These are phyloP conservation scores for Diplogelasinospora grovesii DNA, from an alignment of 495 filamentous ascomycete species.

Conservation along the genomic window DNA sequence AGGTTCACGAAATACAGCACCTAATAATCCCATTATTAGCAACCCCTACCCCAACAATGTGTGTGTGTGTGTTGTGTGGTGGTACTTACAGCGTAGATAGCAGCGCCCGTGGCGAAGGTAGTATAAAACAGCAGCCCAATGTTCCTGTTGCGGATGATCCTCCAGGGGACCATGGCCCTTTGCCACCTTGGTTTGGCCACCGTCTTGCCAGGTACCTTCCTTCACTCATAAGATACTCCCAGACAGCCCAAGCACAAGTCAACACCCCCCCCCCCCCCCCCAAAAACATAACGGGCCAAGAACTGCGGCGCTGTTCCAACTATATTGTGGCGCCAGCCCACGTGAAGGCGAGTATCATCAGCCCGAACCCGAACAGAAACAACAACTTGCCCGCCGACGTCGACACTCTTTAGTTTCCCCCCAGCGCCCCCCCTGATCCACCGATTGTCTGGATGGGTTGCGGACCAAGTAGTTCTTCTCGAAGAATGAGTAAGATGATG, in stretches of 20 bases:
- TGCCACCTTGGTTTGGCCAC: too few relatives aligned
- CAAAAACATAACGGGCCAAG: constrained; percentile 49
- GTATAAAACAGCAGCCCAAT: constrained; percentile 45
- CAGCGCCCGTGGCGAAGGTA: constrained; percentile 47
- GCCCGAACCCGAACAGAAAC: constrained; percentile 53
- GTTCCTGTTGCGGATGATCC: constrained; percentile 44
- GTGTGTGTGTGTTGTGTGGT: too few relatives aligned
- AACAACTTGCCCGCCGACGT: constrained; percentile 49
- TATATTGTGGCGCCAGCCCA: constrained; percentile 53
- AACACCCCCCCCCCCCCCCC: constrained; percentile 42
- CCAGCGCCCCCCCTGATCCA: neutral
- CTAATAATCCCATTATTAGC: too few relatives aligned
- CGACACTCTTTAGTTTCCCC: constrained; percentile 24
- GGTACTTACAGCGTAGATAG: constrained; percentile 43
- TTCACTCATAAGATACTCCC: constrained; percentile 50
- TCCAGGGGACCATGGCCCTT: constrained; percentile 51
- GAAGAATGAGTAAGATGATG: constrained; percentile 36
- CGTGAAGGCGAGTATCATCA: constrained; percentile 50
- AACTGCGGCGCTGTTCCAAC: constrained; percentile 44
- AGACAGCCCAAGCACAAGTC: constrained; percentile 40
- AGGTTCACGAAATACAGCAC: constrained; percentile 58
- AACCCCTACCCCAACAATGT: too few relatives aligned
- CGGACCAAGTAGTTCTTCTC: constrained; percentile 31
- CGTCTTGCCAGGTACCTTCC: constrained; percentile 32
- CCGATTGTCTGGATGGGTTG: constrained; percentile 21